These are phyloP conservation scores for Cruciata laevipes DNA, from an alignment of 257 asterid genomes.

Conservation along the genomic window DNA sequence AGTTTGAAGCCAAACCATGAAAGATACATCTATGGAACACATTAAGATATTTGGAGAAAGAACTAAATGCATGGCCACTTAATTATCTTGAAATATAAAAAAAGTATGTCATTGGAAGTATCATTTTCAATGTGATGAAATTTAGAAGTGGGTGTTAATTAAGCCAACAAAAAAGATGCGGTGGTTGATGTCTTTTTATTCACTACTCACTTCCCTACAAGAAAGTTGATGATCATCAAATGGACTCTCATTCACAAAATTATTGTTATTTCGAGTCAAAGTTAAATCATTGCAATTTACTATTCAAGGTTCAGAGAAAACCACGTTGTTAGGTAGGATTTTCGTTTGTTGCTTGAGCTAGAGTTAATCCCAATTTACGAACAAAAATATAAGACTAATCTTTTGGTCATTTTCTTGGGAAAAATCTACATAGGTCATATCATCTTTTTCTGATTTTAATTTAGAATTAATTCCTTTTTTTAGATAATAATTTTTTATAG, in stretches of 20 bases:
- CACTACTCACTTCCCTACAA: constrained; percentile 5
- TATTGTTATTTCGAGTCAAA: background rate
- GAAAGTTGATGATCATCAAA: background rate
- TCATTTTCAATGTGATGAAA: constrained; percentile 14
- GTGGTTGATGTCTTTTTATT: constrained; percentile 17
- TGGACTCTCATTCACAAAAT: background rate
- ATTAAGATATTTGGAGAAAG: no score
- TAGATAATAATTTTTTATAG: no score
- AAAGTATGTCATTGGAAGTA: background rate
- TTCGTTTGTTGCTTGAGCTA: background rate
- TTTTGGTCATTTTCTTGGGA: constrained; percentile 5
- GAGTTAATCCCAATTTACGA: background rate
- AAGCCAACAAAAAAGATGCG: constrained; percentile 21
- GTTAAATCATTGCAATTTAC: background rate
- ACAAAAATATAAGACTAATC: background rate
- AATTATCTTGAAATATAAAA: no score
- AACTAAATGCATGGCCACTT: background rate
- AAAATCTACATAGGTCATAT: background rate
- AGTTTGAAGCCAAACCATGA: background rate
- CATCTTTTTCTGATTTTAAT: background rate
- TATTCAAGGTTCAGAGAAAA: background rate
- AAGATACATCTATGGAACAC: background rate
- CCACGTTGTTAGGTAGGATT: constrained; percentile 6
- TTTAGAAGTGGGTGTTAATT: constrained; percentile 16
- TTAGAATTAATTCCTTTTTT: no score